Percentiles rank a stretch among this genome's conserved stretches.
phyloP scores from a whole-genome alignment of 768 basidiomycete genomes.

The Tylopilus rubrobrunneus region DNA sequence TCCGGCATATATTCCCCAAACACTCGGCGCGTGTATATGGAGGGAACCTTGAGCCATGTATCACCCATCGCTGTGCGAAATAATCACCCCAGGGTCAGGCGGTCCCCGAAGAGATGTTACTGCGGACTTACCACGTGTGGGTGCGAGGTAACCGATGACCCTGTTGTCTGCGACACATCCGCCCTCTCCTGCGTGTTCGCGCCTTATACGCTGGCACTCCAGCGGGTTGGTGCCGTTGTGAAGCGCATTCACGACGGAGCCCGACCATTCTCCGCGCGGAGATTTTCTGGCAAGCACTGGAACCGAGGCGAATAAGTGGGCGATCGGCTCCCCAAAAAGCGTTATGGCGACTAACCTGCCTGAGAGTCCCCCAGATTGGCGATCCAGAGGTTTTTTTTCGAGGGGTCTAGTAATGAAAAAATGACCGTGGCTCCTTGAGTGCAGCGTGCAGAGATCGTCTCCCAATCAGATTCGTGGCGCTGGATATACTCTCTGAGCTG shows the following conservation, averaged over 20 bases:
- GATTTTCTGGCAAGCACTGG: constrained; percentile 23
- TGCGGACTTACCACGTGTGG: constrained; percentile 33
- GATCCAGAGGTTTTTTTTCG: constrained; percentile 29
- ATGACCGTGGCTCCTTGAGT: constrained; percentile 33
- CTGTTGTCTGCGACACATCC: constrained; percentile 29
- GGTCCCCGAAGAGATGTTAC: background rate
- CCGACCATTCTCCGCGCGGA: constrained; percentile 18
- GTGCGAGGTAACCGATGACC: constrained; percentile 37
- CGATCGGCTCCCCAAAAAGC: background rate
- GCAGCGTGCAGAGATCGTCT: constrained; percentile 30
- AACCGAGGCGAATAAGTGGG: constrained; percentile 6
- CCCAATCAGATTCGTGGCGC: constrained; percentile 35
- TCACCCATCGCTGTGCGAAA: constrained; percentile 31
- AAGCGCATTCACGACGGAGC: constrained; percentile 21
- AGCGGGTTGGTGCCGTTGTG: constrained; percentile 30
- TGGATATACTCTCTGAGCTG: constrained; percentile 39
- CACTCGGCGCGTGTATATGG: constrained; percentile 29
- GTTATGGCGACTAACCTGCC: constrained; percentile 23
- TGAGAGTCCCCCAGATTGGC: constrained; percentile 35
- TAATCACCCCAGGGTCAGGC: constrained; percentile 12
- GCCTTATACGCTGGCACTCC: constrained; percentile 26
- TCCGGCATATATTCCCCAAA: constrained; percentile 26
- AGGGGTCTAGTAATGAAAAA: constrained; percentile 30
- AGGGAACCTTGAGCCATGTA: constrained; percentile 34
- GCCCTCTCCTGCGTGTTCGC: constrained; percentile 31